Base-by-base conservation (phyloP, 2,329 filamentous ascomycete genomes). In the Spiromastix sp. region DNA sequence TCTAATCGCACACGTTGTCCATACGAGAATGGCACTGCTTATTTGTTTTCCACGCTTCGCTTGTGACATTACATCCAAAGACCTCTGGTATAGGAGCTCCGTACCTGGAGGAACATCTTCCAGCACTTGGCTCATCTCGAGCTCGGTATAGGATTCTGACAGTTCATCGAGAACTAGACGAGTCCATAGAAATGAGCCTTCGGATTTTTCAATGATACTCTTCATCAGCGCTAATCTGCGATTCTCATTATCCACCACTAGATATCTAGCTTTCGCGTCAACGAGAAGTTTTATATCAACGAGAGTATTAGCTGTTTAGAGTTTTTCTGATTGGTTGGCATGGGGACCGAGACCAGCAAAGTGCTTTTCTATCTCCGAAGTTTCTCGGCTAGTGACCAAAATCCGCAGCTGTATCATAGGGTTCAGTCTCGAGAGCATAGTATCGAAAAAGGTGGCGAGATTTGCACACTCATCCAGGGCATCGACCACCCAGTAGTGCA, bases 101-200 rank as follows among this genome's bases (percentile, higher is more conserved):
- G 63, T 63, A 11, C 52, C 54, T 34, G 22, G 40, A 2, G 60
- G 60, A 1, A 56, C 40, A 4, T 53, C 46, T 29, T 56, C 49
- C 10, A 63, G 45, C 12, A 54, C 42, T 18, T 48, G 38, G 2
- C 50, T 38, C 16, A 59, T 50, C 16, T 55, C 56, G 25, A 49
- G 46, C 32, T 42, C 41, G 28, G 47, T 55, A 42, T 56, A 45
- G 18, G 46, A 51, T 9, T 37, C 37, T 5, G 30, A 8, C 2
- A 60, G 44, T 36, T 59, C 51, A 10, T 54, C 42, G 3, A 62
- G 45, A 2, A 60, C 54, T 22, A 61, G 34, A 9, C 40, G 43
- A 8, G 50, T 55, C 59, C 57, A 63, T 17, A 61, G 40, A 37
- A 64, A 61, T 12, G 48, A 60, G 2, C 55, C 57, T 8, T 47